Base-by-base conservation (phyloP, 352 stramenopile species). In the Pythium phragmiticola region DNA sequence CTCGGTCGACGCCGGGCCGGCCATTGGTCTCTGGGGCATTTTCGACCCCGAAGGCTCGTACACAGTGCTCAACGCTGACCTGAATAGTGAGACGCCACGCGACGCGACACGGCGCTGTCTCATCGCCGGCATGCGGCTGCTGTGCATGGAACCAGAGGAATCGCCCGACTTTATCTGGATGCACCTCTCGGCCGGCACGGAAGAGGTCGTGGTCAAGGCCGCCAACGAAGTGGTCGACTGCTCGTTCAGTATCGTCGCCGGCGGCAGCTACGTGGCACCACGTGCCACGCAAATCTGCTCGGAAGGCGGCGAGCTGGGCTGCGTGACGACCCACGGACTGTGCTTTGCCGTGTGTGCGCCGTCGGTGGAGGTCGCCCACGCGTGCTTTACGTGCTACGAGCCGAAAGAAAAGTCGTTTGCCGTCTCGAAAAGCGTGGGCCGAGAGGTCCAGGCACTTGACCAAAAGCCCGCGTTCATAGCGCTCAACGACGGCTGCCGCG, bases 301-400 rank as follows among this genome's bases (percentile, higher is more conserved):
- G 7, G 82, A 91, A 71, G 82, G 80, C 21, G 78, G 70, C 28
- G 77, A 73, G 6, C 65, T 80, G 9, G 79, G 76, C 17, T 87
- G 78, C 57, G 82, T 93, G 39, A 91, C 82, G 23, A 83, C 77
- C 12, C 76, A 88, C 45, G 84, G 86, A 9, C 72, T 81, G 28
- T 85, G 82, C 60, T 88, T 93, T 60, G 86, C 84, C 0, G 77
- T 95, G 56, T 95, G 86, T 65, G 80, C 75, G 42, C 86, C 86
- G 7, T 92, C 82, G 59, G 84, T 95, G 7, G 82, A 92, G 58
- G 81, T 95, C 30, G 71, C 81, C 2, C 77, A 91, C 46, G 81
- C 82, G 34, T 78, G 87, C 54, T 95, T 95, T 69, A 92, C 81
- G 49, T 92, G 86, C 65, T 95, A 93, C 69, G 82, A 91, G 45